A percentile compares a stretch with the other conserved stretches of the same genome.
These are phyloP conservation scores for Candolleomyces eurysporus DNA, from an alignment of 768 basidiomycete species.

Conservation along the genomic window DNA sequence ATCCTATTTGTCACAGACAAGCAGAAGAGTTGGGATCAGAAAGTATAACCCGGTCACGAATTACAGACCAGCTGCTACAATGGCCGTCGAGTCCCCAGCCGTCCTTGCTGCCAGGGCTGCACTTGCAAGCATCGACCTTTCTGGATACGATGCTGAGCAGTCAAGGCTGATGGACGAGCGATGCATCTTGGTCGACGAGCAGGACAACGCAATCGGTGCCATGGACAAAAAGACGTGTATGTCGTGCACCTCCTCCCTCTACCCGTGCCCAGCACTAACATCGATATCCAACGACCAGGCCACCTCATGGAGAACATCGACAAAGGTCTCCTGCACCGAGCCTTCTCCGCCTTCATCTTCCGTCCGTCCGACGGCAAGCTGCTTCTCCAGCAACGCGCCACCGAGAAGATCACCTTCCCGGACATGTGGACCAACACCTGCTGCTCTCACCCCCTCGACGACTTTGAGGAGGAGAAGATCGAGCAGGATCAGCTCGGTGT, in stretches of 20 bases:
- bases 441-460: conserved; percentile 94
- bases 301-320: conserved; percentile 98
- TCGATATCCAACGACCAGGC: conserved; percentile 44
- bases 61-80: background rate
- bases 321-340: conserved; percentile 91
- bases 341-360: conserved; percentile 97
- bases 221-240: conserved; percentile 95
- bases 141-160: conserved; percentile 87
- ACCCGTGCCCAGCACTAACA: background rate
- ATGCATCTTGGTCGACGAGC: conserved; percentile 88
- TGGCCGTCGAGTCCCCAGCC: conserved; percentile 46
- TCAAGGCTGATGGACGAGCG: conserved; percentile 94
- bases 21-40: background rate
- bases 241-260: conserved; percentile 25
- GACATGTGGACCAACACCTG: conserved; percentile 99
- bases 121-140: conserved; percentile 75
- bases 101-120: conserved; percentile 58
- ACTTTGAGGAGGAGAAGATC: conserved; percentile 81
- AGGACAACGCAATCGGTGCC: conserved; percentile 82
- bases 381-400: conserved; percentile 89
- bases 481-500: conserved; percentile 82
- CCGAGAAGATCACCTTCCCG: conserved; percentile 99
- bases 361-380: conserved; percentile 91
- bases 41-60: background rate
- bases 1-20: background rate